phyloP scores from a whole-genome alignment of 2,329 filamentous ascomycete genomes.

The Alternaria longipes region DNA sequence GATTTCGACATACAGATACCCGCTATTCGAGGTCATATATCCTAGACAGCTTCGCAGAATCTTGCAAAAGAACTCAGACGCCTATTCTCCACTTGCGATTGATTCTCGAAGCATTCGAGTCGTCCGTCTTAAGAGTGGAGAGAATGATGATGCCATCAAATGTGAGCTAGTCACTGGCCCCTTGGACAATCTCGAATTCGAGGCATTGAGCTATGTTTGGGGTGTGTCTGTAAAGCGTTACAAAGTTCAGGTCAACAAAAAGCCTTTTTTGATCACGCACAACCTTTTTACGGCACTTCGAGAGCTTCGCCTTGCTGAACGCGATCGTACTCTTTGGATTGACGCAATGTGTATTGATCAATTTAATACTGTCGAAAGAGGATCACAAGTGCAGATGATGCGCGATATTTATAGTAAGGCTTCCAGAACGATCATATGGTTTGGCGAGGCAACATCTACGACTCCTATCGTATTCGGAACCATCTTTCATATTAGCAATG shows the following conservation, averaged over 20 bases:
- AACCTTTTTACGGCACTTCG: conserved; percentile 16
- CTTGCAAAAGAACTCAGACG: conserved; percentile 3
- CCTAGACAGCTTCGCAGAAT: not conserved
- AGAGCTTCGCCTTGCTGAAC: conserved; percentile 2
- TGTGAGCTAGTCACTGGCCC: conserved; percentile 9
- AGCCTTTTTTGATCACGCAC: conserved; percentile 8
- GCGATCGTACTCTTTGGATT: conserved; percentile 9
- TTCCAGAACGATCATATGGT: conserved; percentile 15
- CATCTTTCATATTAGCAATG: not conserved
- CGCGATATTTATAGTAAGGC: conserved; percentile 15
- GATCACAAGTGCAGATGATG: conserved; percentile 22
- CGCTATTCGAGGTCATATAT: conserved; percentile 10
- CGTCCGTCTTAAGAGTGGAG: not conserved
- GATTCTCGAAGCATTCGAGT: not conserved
- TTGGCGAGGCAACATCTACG: conserved; percentile 9
- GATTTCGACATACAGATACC: conserved; percentile 3
- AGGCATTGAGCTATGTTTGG: conserved; percentile 22
- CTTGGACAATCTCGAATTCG: conserved; percentile 4
- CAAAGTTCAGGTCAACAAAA: conserved; percentile 4
- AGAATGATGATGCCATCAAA: not conserved
- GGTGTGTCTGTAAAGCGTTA: conserved; percentile 2
- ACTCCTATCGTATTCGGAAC: not conserved
- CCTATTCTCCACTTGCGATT: conserved; percentile 1
- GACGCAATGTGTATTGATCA: conserved; percentile 4
- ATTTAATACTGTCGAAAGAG: conserved; percentile 11